Evolutionary conservation across 345 rosid species (phyloP).

Genomic region (Syzygium jambos): DNA sequence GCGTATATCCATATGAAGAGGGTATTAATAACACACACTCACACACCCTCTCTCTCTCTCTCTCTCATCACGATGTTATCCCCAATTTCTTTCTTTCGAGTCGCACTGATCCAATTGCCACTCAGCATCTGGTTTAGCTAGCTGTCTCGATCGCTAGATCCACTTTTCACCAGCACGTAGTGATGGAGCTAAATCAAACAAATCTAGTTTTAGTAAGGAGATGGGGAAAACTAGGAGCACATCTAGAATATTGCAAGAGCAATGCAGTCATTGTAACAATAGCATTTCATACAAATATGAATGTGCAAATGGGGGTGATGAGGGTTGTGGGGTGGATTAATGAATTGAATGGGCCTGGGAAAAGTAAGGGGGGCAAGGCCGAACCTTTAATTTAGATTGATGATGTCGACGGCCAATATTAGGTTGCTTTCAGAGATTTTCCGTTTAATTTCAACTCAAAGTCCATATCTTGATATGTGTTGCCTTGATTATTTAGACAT

Average conservation of each 20-base stretch:
- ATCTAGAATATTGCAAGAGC: background rate
- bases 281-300: background rate
- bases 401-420: background rate
- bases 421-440: background rate
- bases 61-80: background rate
- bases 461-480: background rate
- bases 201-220: background rate
- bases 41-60: background rate
- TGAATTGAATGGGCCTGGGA: background rate
- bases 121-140: background rate
- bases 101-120: background rate
- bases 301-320: background rate
- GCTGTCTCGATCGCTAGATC: background rate
- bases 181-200: background rate
- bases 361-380: background rate
- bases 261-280: background rate
- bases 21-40: background rate
- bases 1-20: background rate
- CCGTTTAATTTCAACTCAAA: background rate
- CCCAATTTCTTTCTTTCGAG: background rate
- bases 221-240: background rate
- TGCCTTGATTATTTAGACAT: conserved; percentile 35
- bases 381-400: background rate
- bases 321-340: background rate
- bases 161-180: background rate